Evolutionary conservation across 768 basidiomycete species (phyloP).

Genomic region (Lentinus tigrinus): DNA sequence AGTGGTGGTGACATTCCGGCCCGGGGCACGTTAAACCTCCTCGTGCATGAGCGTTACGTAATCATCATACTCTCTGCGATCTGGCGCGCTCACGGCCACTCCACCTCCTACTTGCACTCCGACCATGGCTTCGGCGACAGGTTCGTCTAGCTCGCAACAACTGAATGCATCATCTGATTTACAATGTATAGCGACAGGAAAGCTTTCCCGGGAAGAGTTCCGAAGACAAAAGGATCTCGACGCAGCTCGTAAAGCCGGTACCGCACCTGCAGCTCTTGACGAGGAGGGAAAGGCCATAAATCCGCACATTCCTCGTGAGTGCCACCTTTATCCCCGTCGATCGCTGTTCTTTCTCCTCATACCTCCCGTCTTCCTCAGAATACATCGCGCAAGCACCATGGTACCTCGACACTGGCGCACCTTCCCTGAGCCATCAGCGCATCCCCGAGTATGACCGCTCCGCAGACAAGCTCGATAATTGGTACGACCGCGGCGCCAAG

Average conservation of each 20-base stretch:
- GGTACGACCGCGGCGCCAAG: slow-evolving; percentile 87
- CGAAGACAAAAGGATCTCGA: slow-evolving; percentile 95
- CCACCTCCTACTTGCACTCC: too few species aligned
- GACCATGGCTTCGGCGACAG: slow-evolving; percentile 24
- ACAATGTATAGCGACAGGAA: slow-evolving; percentile 50
- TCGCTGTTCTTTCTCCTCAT: neutral
- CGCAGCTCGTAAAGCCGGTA: slow-evolving; percentile 97
- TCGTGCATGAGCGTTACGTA: too few species aligned
- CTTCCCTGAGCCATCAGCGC: slow-evolving; percentile 93
- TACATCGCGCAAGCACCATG: slow-evolving; percentile 99
- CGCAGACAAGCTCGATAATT: slow-evolving; percentile 72
- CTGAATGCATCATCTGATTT: neutral
- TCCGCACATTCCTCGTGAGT: slow-evolving; percentile 96
- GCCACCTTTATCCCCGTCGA: too few species aligned
- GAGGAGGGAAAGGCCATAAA: slow-evolving; percentile 96
- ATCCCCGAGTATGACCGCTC: slow-evolving; percentile 62
- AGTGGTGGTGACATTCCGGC: too few species aligned
- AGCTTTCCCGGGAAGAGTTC: slow-evolving; percentile 92
- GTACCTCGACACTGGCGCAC: slow-evolving; percentile 94
- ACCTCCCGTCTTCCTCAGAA: slow-evolving; percentile 47
- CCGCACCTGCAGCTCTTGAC: slow-evolving; percentile 93
- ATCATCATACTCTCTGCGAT: too few species aligned
- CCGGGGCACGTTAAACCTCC: too few species aligned
- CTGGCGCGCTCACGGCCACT: too few species aligned
- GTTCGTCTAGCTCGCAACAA: too few species aligned